phyloP scores from a whole-genome alignment of 192 early-diverging fungal genomes.

The Linnemannia exigua region DNA sequence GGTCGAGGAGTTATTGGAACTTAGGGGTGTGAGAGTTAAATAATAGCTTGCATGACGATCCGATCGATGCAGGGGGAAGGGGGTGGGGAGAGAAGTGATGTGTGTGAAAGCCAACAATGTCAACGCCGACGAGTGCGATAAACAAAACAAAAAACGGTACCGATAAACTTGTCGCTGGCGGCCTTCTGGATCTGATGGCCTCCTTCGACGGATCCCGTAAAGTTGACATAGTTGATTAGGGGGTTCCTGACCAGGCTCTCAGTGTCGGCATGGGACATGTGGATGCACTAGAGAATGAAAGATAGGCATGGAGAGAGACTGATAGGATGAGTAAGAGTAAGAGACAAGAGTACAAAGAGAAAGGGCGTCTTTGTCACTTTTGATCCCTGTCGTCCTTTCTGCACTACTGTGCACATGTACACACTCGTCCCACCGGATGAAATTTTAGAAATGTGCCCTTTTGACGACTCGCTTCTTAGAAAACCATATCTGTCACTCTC shows the following conservation, averaged over 20 bases:
- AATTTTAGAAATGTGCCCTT: constrained; percentile 41
- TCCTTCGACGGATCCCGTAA: constrained; percentile 83
- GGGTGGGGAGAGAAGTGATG: neutral
- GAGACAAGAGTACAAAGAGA: neutral
- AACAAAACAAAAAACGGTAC: constrained; percentile 37
- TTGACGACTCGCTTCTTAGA: neutral
- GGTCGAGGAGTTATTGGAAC: neutral
- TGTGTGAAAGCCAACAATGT: neutral
- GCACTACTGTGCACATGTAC: neutral
- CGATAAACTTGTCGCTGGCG: constrained; percentile 71
- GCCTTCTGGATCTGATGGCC: constrained; percentile 74
- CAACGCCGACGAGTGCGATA: too few species aligned
- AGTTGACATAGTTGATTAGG: constrained; percentile 75
- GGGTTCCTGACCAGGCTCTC: constrained; percentile 71
- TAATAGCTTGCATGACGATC: neutral
- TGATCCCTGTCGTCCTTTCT: constrained; percentile 9
- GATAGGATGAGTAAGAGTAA: neutral
- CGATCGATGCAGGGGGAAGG: neutral
- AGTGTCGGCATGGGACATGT: constrained; percentile 64
- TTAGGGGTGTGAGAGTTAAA: neutral
- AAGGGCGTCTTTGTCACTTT: constrained; percentile 20
- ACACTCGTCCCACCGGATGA: constrained; percentile 29
- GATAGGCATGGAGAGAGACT: neutral
- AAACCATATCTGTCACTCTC: neutral
- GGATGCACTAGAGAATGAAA: constrained; percentile 55